Conservation (phyloP, 805 yeast genomes). For the Hanseniaspora lindneri region DNA sequence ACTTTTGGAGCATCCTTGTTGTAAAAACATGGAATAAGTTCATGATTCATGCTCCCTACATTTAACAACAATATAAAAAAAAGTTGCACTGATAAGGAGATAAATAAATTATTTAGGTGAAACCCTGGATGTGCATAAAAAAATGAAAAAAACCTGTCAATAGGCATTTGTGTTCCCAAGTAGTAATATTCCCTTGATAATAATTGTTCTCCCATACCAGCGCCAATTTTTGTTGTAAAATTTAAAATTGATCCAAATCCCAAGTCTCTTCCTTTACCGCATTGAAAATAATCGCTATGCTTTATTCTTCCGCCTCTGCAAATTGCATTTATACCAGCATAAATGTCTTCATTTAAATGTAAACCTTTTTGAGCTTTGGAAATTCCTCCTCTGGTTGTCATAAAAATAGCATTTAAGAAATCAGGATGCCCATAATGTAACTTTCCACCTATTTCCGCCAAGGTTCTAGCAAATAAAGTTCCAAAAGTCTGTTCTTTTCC, state of each 20-base stretch:
- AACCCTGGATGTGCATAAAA: constrained; percentile 96
- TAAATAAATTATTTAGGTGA: constrained; percentile 81
- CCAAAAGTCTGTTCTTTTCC: constrained; percentile 97
- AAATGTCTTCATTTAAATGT: constrained; percentile 88
- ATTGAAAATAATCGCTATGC: constrained; percentile 91
- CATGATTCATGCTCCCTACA: constrained; percentile 66
- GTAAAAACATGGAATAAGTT: constrained; percentile 56
- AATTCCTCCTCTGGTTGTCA: constrained; percentile 92
- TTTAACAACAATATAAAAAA: constrained; percentile 72
- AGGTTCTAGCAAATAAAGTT: constrained; percentile 81
- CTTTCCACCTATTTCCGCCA: constrained; percentile 90
- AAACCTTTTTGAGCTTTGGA: constrained; percentile 91
- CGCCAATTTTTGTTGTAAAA: constrained; percentile 91
- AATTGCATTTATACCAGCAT: constrained; percentile 86
- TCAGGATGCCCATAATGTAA: constrained; percentile 96
- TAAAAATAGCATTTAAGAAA: constrained; percentile 75
- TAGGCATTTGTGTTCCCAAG: constrained; percentile 76
- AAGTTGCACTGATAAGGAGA: constrained; percentile 73
- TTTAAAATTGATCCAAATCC: constrained; percentile 88
- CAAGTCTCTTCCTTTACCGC: constrained; percentile 92
- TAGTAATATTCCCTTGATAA: constrained; percentile 84
- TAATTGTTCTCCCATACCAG: constrained; percentile 97
- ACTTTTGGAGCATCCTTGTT: constrained; percentile 58
- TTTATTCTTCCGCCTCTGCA: constrained; percentile 87
- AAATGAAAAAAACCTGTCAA: constrained; percentile 81